These are phyloP conservation scores for Pyrus communis DNA, from an alignment of 306 rosid species.

Conservation along the genomic window DNA sequence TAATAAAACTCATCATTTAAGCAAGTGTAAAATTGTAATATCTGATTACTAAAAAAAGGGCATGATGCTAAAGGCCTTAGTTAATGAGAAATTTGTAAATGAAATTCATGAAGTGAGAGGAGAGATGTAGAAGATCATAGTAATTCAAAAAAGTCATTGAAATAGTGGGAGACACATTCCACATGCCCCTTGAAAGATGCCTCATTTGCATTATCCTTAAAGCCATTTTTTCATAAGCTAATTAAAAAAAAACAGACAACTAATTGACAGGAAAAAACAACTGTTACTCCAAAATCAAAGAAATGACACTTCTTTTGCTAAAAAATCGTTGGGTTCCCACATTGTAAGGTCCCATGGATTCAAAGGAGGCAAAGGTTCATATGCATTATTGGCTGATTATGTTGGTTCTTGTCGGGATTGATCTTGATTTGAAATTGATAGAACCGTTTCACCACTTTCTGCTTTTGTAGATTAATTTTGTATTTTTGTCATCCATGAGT, in stretches of 20 bases:
- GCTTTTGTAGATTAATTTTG: too few species aligned
- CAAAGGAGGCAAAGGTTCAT: slow-evolving; percentile 48
- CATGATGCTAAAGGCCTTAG: too few species aligned
- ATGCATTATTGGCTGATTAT: slow-evolving; percentile 83
- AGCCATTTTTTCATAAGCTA: too few species aligned
- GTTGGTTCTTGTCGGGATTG: slow-evolving; percentile 50
- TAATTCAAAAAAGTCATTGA: too few species aligned
- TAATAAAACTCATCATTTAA: too few species aligned
- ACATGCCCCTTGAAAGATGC: too few species aligned
- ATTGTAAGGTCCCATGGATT: slow-evolving; percentile 81
- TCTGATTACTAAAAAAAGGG: slow-evolving; percentile 3
- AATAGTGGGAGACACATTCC: too few species aligned
- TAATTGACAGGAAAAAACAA: slow-evolving; percentile 4
- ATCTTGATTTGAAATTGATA: slow-evolving; percentile 51
- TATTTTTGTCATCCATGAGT: too few species aligned
- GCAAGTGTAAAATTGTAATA: too few species aligned
- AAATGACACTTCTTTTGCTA: slow-evolving; percentile 33
- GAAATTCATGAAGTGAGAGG: slow-evolving; percentile 17
- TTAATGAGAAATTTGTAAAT: slow-evolving; percentile 8
- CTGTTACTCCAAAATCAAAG: slow-evolving; percentile 13
- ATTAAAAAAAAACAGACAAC: too few species aligned
- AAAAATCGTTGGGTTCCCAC: slow-evolving; percentile 59
- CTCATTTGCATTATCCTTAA: too few species aligned
- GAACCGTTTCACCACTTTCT: slow-evolving; percentile 74
- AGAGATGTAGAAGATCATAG: slow-evolving; percentile 17